Percentiles rank a stretch among this genome's conserved stretches.
phyloP scores from a whole-genome alignment of 148 eudicot genomes.

The Rhododendron mucronatum region DNA sequence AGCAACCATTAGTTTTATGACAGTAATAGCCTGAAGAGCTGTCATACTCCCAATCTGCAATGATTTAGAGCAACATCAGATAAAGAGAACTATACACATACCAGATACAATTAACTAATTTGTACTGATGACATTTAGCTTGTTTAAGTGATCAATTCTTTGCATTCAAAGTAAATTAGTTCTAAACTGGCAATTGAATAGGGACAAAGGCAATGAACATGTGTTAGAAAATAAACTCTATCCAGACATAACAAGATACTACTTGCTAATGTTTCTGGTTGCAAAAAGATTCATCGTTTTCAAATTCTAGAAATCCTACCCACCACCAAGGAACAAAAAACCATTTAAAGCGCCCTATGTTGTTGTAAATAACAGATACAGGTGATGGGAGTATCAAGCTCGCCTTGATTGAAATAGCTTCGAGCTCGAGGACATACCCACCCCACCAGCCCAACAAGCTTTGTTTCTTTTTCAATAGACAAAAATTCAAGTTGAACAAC shows the following conservation, averaged over 20 bases:
- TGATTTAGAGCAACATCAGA: constrained; percentile 17
- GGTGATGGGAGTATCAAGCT: not conserved
- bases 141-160: not conserved
- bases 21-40: constrained; percentile 74
- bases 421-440: not conserved
- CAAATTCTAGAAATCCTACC: not conserved
- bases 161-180: not conserved
- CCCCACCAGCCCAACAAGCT: not conserved
- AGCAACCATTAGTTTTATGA: constrained; percentile 56
- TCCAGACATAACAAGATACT: not conserved
- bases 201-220: not conserved
- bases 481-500: not conserved
- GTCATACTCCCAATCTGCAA: constrained; percentile 80
- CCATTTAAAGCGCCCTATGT: not conserved
- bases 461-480: not conserved
- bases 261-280: not conserved
- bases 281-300: not conserved
- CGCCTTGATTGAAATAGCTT: not conserved
- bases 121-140: not conserved
- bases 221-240: not conserved
- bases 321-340: not conserved
- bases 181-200: not conserved
- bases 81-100: not conserved
- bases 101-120: not conserved
- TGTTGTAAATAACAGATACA: not conserved